A percentile compares a stretch with the other conserved stretches of the same genome.
phyloP scores from a whole-genome alignment of 2,329 filamentous ascomycete species.

The Fusarium nisikadoi region DNA sequence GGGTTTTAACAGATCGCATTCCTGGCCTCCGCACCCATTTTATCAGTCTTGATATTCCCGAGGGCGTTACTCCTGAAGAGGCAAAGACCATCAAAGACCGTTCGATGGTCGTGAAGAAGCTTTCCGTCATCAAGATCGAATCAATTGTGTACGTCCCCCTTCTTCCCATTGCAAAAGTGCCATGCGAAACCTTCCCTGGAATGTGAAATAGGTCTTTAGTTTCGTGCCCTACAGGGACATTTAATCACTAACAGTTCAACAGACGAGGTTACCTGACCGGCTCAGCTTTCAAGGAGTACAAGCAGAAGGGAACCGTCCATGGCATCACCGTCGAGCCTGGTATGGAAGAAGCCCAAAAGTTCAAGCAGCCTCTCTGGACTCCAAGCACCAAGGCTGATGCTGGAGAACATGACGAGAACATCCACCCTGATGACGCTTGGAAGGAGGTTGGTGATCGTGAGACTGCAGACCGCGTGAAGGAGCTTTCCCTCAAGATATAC shows the following conservation, averaged over 20 bases:
- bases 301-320: slow-evolving; percentile 79
- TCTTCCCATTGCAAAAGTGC: background rate
- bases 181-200: background rate
- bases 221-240: background rate
- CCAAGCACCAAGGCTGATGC: slow-evolving; percentile 87
- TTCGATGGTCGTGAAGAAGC: slow-evolving; percentile 80
- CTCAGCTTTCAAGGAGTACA: slow-evolving; percentile 79
- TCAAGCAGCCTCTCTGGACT: slow-evolving; percentile 72
- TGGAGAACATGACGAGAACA: slow-evolving; percentile 87
- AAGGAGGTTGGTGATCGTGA: slow-evolving; percentile 48
- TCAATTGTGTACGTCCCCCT: slow-evolving; percentile 33
- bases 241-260: slow-evolving; percentile 3
- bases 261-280: slow-evolving; percentile 84
- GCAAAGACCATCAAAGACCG: slow-evolving; percentile 66
- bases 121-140: slow-evolving; percentile 77
- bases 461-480: slow-evolving; percentile 44
- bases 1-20: slow-evolving; percentile 56
- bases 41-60: slow-evolving; percentile 56
- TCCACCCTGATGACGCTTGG: slow-evolving; percentile 73
- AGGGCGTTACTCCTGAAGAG: slow-evolving; percentile 56
- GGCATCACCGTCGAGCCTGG: slow-evolving; percentile 73
- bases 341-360: slow-evolving; percentile 73
- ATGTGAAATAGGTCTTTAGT: background rate
- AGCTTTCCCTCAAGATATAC: slow-evolving; percentile 43
- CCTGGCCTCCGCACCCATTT: slow-evolving; percentile 65